Evolutionary conservation across 2,329 filamentous ascomycete genomes (phyloP).

Genomic region (Cladosporium sphaerospermum): DNA sequence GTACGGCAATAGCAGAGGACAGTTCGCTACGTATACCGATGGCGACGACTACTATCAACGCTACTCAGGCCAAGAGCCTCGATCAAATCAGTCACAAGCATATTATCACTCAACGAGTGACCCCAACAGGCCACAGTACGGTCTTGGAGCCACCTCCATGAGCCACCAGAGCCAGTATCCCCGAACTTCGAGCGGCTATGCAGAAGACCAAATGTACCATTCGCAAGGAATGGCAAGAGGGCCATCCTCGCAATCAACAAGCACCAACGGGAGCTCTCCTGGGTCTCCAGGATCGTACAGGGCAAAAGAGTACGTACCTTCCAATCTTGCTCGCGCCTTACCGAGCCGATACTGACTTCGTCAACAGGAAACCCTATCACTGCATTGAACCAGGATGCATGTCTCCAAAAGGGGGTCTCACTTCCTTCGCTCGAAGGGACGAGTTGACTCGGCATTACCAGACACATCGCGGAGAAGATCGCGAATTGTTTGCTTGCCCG

Average conservation of each 20-base stretch:
- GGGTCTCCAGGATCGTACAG: neutral
- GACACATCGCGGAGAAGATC: slow-evolving; percentile 13
- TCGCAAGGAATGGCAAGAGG: neutral
- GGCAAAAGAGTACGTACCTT: neutral
- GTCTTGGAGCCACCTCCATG: too few relatives aligned
- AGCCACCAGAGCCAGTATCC: neutral
- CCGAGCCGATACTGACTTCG: neutral
- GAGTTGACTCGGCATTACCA: slow-evolving; percentile 43
- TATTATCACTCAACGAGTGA: neutral
- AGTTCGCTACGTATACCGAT: too few relatives aligned
- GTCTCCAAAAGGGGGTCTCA: neutral
- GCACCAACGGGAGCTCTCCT: neutral
- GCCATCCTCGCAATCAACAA: neutral
- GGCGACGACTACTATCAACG: too few relatives aligned
- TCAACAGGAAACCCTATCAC: neutral
- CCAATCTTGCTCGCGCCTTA: neutral
- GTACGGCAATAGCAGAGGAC: too few relatives aligned
- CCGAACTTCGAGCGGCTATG: neutral
- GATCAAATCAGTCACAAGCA: neutral
- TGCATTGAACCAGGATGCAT: neutral
- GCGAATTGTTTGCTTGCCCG: slow-evolving; percentile 36
- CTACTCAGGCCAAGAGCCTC: neutral
- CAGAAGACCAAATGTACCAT: neutral
- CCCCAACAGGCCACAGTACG: neutral
- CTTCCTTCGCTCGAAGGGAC: slow-evolving; percentile 29